phyloP scores from a whole-genome alignment of 2,329 filamentous ascomycete species.

The Epichloe elymi region DNA sequence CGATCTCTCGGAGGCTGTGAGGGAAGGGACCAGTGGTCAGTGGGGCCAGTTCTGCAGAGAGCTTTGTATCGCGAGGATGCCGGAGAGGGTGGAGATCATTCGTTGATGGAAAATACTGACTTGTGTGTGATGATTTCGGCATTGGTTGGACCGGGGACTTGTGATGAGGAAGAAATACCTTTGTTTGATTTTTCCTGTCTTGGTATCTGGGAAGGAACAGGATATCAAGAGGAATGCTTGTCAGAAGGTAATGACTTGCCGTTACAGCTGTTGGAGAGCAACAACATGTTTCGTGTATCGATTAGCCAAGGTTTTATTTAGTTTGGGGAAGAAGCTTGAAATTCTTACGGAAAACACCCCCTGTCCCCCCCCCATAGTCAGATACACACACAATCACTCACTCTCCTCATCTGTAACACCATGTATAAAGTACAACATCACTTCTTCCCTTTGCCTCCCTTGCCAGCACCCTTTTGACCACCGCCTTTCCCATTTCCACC shows the following conservation, averaged over 20 bases:
- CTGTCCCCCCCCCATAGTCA: neutral
- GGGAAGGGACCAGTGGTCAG: slow-evolving; percentile 61
- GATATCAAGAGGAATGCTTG: no score
- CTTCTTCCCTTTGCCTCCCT: slow-evolving; percentile 19
- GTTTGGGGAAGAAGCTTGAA: no score
- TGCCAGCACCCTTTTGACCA: slow-evolving; percentile 21
- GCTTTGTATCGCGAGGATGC: slow-evolving; percentile 50
- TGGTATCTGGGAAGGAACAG: no score
- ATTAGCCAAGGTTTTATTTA: no score
- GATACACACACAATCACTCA: no score
- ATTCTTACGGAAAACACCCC: no score
- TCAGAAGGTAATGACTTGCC: no score
- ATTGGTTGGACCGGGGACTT: no score
- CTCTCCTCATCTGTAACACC: neutral
- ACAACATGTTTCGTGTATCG: no score
- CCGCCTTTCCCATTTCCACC: slow-evolving; percentile 18
- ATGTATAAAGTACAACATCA: neutral
- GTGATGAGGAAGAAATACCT: no score
- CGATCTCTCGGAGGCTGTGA: slow-evolving; percentile 65
- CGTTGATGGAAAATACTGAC: neutral
- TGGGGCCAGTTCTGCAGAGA: slow-evolving; percentile 66
- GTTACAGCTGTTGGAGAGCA: no score
- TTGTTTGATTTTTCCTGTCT: no score
- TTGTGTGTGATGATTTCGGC: neutral
- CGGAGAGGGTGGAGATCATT: slow-evolving; percentile 17